Conservation (phyloP, 176 grass and related monocot species). For the Phyllostachys edulis region DNA sequence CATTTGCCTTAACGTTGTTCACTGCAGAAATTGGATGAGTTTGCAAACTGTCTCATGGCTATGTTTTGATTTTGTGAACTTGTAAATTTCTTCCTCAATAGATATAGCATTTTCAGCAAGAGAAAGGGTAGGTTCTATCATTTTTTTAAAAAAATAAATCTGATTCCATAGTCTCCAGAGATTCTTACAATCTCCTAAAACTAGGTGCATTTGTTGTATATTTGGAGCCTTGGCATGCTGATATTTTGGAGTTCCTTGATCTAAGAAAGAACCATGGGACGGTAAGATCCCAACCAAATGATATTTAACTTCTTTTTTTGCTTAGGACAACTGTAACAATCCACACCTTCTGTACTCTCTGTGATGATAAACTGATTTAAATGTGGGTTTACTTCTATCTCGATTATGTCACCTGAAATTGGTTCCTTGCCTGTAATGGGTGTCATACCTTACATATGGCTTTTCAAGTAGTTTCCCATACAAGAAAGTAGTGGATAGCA, state of each 20-base stretch:
- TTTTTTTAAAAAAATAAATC: background rate
- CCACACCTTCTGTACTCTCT: background rate
- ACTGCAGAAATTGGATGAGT: too few species aligned
- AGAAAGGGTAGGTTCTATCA: constrained; percentile 60
- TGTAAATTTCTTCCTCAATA: too few species aligned
- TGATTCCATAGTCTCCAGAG: background rate
- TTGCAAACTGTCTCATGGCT: too few species aligned
- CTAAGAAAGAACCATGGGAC: constrained; percentile 94
- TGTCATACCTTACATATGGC: background rate
- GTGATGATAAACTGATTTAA: background rate
- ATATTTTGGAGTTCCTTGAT: constrained; percentile 97
- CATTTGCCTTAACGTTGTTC: too few species aligned
- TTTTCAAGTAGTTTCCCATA: background rate
- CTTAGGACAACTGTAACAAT: background rate
- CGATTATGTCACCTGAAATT: background rate
- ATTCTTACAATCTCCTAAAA: background rate
- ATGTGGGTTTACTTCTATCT: background rate
- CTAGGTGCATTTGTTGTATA: constrained; percentile 95
- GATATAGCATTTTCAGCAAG: too few species aligned
- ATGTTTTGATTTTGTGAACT: too few species aligned
- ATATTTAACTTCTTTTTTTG: background rate
- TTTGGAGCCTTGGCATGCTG: constrained; percentile 97
- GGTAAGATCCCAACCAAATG: constrained; percentile 42
- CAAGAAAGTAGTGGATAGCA: background rate
- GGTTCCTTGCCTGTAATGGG: background rate